Evolutionary conservation across 2,329 filamentous ascomycete species (phyloP).

Genomic region (Seiridium unicorne): DNA sequence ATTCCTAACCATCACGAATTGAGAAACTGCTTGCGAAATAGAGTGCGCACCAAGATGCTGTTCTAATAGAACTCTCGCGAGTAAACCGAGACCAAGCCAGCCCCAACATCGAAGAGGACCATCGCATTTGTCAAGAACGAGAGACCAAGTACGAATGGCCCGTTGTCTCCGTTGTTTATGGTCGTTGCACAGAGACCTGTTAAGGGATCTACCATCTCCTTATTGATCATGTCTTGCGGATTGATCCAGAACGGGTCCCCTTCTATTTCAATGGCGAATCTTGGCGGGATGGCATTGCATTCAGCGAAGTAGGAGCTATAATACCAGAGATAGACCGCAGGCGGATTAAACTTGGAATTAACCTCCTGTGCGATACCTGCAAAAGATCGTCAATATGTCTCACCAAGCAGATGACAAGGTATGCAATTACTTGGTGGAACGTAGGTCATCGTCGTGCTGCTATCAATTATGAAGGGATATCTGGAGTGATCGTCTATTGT

Average conservation of each 20-base stretch:
- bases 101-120: constrained; percentile 46
- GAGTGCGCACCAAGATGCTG: not conserved
- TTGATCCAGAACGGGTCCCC: constrained; percentile 45
- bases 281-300: constrained; percentile 45
- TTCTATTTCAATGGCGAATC: constrained; percentile 43
- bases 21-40: not conserved
- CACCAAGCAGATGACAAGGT: not conserved
- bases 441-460: constrained; percentile 50
- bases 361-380: constrained; percentile 47
- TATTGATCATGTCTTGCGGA: constrained; percentile 45
- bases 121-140: constrained; percentile 51
- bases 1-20: too few relatives aligned
- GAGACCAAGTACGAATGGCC: constrained; percentile 40
- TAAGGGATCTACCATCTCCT: constrained; percentile 38
- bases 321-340: constrained; percentile 33
- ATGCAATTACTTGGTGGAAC: constrained; percentile 44
- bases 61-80: not conserved
- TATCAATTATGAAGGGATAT: constrained; percentile 51
- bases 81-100: constrained; percentile 32
- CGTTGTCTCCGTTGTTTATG: constrained; percentile 24
- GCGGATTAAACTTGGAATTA: constrained; percentile 43
- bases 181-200: constrained; percentile 48
- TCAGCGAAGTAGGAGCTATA: constrained; percentile 47
- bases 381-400: not conserved
- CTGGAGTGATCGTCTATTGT: constrained; percentile 38